A percentile compares a stretch with the other conserved stretches of the same genome.
phyloP scores from a whole-genome alignment of 306 rosid genomes.

The Quercus cerris region DNA sequence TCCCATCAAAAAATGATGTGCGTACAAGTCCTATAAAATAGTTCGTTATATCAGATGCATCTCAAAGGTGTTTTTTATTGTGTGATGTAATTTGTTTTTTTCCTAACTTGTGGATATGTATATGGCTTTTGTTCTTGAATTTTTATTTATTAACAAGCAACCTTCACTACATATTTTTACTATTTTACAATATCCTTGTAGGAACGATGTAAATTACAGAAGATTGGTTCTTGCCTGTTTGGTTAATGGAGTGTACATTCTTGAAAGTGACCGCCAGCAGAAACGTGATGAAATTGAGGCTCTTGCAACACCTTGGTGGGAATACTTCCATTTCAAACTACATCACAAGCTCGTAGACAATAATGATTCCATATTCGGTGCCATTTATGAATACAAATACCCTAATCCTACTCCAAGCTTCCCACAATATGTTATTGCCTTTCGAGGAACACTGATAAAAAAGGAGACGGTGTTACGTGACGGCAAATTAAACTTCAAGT shows the following conservation, averaged over 20 bases:
- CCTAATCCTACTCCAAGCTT: background rate
- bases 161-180: no score
- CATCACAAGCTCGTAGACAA: background rate
- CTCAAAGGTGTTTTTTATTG: no score
- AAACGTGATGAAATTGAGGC: conserved; percentile 4
- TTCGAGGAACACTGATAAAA: conserved; percentile 12
- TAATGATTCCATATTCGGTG: conserved; percentile 18
- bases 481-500: background rate
- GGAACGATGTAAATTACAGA: conserved; percentile 11
- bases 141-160: no score
- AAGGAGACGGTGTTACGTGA: background rate
- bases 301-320: conserved; percentile 19
- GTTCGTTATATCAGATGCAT: no score
- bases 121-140: no score
- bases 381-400: conserved; percentile 7
- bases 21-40: no score
- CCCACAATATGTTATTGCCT: conserved; percentile 27
- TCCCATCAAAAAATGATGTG: no score
- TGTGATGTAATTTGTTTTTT: no score
- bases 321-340: conserved; percentile 23
- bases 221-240: conserved; percentile 22
- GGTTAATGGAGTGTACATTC: conserved; percentile 11
- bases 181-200: background rate
- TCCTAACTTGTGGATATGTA: no score
- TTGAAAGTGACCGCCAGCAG: conserved; percentile 13